Evolutionary conservation across 371 early-diverging fungal genomes (phyloP), one percentile per base, ranked within the genome.

Genomic region (Mortierella sp.): DNA sequence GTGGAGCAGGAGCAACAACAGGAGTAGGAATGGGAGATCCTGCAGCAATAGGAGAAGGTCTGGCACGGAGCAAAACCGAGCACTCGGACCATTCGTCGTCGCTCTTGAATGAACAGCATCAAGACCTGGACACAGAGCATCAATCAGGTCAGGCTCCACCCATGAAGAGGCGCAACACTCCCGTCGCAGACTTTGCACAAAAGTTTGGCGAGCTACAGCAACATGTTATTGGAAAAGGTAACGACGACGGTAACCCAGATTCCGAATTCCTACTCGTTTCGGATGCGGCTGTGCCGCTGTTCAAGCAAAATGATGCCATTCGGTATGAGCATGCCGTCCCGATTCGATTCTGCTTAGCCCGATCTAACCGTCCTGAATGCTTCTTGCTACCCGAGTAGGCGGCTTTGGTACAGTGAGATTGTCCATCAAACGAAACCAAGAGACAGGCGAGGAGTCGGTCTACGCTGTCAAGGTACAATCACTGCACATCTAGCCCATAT

Each of bases 201-300:
- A 80, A 76, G 54, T 81, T 77, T 29, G 81, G 81, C 40, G 67
- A 70, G 37, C 46, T 78, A 25, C 67, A 67, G 44, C 71, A 64
- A 31, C n/a, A n/a, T n/a, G 43, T 81, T 54, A 48, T 81, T 29
- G 81, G 81, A 46, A 78, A 72, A 67, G 81, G 81, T 60, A 69
- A 48, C 34, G 16, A 19, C 53, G 48, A n/a, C n/a, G n/a, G n/a
- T n/a, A 21, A 57, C 8, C 12, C 24, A 10, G 53, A 65, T 52
- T 65, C 57, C 57, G 51, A 64, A 57, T 57, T 60, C 59, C 57
- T 34, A 10, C 46, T n/a, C n/a, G n/a, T n/a, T 50, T 63, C 34
- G 40, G 48, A 21, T n/a, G 25, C n/a, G n/a, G n/a, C n/a, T n/a
- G n/a, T n/a, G n/a, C n/a, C n/a, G n/a, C n/a, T n/a, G n/a, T n/a